phyloP scores from a whole-genome alignment of 1,139 yeast genomes.

The Eremothecium gossypii region DNA sequence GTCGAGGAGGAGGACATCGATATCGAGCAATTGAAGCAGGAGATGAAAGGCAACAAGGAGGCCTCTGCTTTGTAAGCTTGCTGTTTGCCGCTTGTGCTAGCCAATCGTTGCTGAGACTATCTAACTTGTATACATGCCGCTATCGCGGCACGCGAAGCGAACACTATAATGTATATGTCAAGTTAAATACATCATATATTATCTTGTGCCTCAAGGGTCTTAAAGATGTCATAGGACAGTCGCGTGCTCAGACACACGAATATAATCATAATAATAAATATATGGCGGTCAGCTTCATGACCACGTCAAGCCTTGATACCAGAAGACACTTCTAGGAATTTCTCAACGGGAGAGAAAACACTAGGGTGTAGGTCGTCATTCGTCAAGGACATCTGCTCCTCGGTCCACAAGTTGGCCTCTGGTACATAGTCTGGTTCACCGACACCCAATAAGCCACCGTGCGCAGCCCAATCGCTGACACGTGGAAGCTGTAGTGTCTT shows the following conservation, averaged over 20 bases:
- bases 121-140: not conserved
- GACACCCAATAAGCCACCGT: constrained; percentile 87
- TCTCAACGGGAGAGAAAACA: constrained; percentile 50
- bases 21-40: constrained; percentile 26
- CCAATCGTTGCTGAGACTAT: too few relatives aligned
- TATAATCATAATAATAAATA: not conserved
- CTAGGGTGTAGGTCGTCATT: constrained; percentile 57
- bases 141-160: not conserved
- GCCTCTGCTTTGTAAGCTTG: constrained; percentile 6
- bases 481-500: constrained; percentile 65
- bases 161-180: too few relatives aligned
- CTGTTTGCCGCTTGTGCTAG: not conserved
- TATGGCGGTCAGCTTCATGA: too few relatives aligned
- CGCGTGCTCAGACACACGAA: not conserved
- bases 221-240: not conserved
- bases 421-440: constrained; percentile 45
- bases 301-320: constrained; percentile 35
- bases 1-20: constrained; percentile 9
- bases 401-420: constrained; percentile 68
- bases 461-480: constrained; percentile 63
- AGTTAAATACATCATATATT: too few relatives aligned
- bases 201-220: too few relatives aligned
- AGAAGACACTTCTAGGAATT: constrained; percentile 58
- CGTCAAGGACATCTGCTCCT: constrained; percentile 55
- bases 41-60: constrained; percentile 25